Evolutionary conservation across 805 yeast species (phyloP).

Genomic region (Teunomyces atbi): DNA sequence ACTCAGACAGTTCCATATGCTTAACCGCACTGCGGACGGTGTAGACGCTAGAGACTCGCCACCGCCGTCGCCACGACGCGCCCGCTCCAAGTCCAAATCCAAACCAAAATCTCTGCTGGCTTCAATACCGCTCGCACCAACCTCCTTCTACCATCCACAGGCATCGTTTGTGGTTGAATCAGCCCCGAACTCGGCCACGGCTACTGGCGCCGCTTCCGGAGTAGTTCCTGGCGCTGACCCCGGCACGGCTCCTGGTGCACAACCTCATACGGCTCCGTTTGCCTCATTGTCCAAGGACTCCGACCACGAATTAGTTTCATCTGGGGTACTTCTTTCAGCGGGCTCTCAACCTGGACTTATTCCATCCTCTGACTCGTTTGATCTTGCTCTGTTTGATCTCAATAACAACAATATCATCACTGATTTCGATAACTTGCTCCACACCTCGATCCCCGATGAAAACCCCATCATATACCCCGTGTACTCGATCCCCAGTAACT

Average conservation of each 20-base stretch:
- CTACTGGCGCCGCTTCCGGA: too few relatives aligned
- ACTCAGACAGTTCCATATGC: constrained; percentile 18
- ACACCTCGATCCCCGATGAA: constrained; percentile 18
- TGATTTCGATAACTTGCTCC: constrained; percentile 33
- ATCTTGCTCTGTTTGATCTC: not conserved
- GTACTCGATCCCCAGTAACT: constrained; percentile 20
- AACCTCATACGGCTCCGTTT: not conserved
- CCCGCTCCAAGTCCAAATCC: not conserved
- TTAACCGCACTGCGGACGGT: constrained; percentile 7
- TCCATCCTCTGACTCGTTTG: not conserved
- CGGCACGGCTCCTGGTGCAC: too few relatives aligned
- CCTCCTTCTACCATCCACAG: not conserved
- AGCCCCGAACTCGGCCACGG: too few relatives aligned
- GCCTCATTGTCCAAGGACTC: not conserved
- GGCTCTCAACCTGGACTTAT: not conserved
- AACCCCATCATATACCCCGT: constrained; percentile 39
- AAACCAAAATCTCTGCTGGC: not conserved
- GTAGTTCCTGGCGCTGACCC: too few relatives aligned
- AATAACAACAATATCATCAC: constrained; percentile 14
- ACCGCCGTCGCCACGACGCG: not conserved
- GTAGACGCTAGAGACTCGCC: not conserved
- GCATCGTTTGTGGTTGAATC: not conserved
- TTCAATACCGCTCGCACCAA: not conserved
- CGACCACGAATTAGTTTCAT: not conserved
- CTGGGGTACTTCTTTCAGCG: not conserved